A percentile compares a stretch with the other conserved stretches of the same genome.
These are phyloP conservation scores for Plasmodium coatneyi DNA, from an alignment of 169 alveolate genomes.

Conservation along the genomic window DNA sequence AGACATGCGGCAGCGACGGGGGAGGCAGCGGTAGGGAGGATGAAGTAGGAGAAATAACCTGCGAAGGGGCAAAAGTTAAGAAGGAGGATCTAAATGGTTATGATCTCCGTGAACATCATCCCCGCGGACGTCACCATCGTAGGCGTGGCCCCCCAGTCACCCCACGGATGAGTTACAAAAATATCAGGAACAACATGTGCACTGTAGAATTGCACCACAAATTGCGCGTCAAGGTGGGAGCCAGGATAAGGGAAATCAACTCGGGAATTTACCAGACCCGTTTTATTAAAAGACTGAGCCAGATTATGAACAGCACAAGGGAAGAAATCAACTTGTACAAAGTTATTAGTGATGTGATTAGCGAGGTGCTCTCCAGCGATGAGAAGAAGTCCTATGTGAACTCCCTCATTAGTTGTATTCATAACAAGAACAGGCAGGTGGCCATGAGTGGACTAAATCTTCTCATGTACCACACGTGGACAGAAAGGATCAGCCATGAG, in stretches of 20 bases:
- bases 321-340: slow-evolving; percentile 9
- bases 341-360: slow-evolving; percentile 16
- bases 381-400: slow-evolving; percentile 55
- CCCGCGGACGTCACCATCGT: not conserved
- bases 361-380: slow-evolving; percentile 1
- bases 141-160: not conserved
- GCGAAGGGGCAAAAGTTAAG: not conserved
- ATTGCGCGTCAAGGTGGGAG: not conserved
- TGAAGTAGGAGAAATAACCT: not conserved
- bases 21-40: not conserved
- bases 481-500: not conserved
- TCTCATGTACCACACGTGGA: slow-evolving; percentile 27
- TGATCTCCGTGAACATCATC: not conserved
- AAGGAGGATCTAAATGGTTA: not conserved
- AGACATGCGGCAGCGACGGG: not conserved
- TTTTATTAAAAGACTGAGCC: slow-evolving; percentile 24
- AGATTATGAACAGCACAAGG: not conserved
- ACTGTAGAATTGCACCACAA: slow-evolving; percentile 30
- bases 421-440: slow-evolving; percentile 36
- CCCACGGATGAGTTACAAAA: slow-evolving; percentile 2
- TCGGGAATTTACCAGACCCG: slow-evolving; percentile 16
- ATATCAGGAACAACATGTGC: slow-evolving; percentile 22
- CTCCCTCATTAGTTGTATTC: slow-evolving; percentile 47
- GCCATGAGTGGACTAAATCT: slow-evolving; percentile 43
- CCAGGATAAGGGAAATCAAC: slow-evolving; percentile 16